These are phyloP conservation scores for Carallia pectinifolia DNA, from an alignment of 345 rosid species.

Conservation along the genomic window DNA sequence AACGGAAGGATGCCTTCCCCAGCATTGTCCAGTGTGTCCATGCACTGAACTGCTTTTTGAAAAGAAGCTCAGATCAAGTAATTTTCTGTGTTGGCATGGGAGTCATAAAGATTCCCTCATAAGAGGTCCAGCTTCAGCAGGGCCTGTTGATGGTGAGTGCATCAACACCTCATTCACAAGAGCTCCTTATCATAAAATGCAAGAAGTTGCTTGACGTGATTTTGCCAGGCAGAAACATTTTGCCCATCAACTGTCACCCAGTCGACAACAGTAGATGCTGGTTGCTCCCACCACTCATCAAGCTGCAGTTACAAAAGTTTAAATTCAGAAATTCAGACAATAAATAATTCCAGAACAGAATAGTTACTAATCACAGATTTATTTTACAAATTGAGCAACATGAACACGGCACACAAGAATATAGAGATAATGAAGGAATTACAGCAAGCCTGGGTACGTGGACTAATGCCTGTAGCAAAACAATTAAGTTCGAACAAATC, in stretches of 20 bases:
- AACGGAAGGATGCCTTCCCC: background rate
- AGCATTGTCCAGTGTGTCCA: background rate
- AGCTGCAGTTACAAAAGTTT: constrained; percentile 47
- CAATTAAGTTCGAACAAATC: background rate
- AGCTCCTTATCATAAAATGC: constrained; percentile 77
- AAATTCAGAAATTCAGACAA: background rate
- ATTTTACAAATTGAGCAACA: background rate
- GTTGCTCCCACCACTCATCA: constrained; percentile 97
- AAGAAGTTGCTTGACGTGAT: constrained; percentile 87
- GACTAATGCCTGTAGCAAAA: background rate
- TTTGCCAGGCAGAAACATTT: constrained; percentile 78
- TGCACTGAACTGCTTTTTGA: background rate
- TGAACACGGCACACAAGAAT: too few species aligned
- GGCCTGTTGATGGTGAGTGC: background rate
- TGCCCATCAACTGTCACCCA: constrained; percentile 89
- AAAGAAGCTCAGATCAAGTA: background rate
- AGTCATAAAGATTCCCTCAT: background rate
- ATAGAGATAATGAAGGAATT: background rate
- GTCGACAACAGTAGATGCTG: constrained; percentile 85
- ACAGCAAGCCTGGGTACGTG: background rate
- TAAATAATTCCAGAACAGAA: constrained; percentile 1
- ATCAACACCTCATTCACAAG: constrained; percentile 16
- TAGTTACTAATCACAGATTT: background rate
- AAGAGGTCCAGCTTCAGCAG: background rate
- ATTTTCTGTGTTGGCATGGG: background rate